Evolutionary conservation across 176 grass and related monocot species (phyloP).

Genomic region (Saccharum officinarum): DNA sequence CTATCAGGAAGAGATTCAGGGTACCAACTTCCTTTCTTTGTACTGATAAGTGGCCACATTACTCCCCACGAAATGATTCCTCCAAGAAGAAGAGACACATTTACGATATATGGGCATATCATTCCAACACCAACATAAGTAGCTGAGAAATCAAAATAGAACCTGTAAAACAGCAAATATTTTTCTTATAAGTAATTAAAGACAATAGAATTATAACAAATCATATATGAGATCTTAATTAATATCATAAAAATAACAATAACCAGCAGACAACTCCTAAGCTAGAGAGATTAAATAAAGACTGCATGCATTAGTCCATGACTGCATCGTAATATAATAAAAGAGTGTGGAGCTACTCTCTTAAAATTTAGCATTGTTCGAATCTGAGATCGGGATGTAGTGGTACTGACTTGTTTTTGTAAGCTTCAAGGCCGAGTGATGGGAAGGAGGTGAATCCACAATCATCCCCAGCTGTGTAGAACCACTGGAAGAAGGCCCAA

Average conservation of each 20-base stretch:
- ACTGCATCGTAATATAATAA: neutral
- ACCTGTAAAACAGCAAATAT: conserved; percentile 35
- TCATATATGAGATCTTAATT: neutral
- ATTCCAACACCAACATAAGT: conserved; percentile 89
- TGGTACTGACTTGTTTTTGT: conserved; percentile 49
- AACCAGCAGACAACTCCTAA: neutral
- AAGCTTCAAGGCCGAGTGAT: conserved; percentile 69
- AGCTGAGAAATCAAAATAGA: conserved; percentile 79
- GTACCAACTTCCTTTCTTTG: conserved; percentile 75
- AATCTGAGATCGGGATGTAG: neutral
- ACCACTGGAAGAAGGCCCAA: conserved; percentile 97
- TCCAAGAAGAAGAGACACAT: conserved; percentile 67
- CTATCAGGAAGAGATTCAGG: conserved; percentile 30
- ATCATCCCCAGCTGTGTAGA: conserved; percentile 67
- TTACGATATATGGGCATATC: conserved; percentile 92
- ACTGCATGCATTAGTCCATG: neutral
- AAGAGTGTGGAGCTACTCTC: neutral
- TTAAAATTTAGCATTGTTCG: neutral
- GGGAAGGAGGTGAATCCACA: conserved; percentile 71
- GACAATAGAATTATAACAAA: conserved; percentile 4
- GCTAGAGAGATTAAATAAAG: neutral
- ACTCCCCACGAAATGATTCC: conserved; percentile 70
- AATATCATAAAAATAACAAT: neutral
- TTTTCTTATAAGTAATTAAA: neutral
- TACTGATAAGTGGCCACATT: conserved; percentile 79